Conservation (phyloP, 2,329 filamentous ascomycete genomes). For the Venturia aucupariae region DNA sequence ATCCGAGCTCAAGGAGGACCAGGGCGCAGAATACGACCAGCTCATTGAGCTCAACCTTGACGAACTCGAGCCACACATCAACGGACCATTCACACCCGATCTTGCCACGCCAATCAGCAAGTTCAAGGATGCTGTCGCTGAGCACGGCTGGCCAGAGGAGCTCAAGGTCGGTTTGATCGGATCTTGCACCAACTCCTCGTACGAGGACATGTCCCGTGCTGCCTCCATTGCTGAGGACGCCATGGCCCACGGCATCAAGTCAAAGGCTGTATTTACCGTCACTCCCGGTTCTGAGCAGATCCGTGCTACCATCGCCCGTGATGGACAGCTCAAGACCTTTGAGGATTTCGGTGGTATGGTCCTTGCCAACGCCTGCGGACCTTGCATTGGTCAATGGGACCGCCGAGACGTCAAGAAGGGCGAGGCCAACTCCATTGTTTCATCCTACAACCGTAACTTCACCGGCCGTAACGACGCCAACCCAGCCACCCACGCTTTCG, state of each 20-base stretch:
- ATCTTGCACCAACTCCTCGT: slow-evolving; percentile 91
- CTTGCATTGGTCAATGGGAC: slow-evolving; percentile 75
- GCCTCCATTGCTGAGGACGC: slow-evolving; percentile 89
- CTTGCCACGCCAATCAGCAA: slow-evolving; percentile 95
- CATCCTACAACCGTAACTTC: slow-evolving; percentile 99
- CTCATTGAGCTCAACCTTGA: slow-evolving; percentile 92
- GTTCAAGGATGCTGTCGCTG: slow-evolving; percentile 88
- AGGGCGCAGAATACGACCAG: slow-evolving; percentile 91
- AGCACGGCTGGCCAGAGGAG: slow-evolving; percentile 92
- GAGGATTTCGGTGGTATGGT: slow-evolving; percentile 94
- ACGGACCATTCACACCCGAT: slow-evolving; percentile 98
- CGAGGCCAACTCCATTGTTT: slow-evolving; percentile 90
- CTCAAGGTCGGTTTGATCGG: slow-evolving; percentile 95
- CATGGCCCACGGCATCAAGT: slow-evolving; percentile 83
- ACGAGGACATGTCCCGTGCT: slow-evolving; percentile 86
- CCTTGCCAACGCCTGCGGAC: slow-evolving; percentile 83
- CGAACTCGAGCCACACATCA: slow-evolving; percentile 94
- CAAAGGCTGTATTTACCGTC: slow-evolving; percentile 87
- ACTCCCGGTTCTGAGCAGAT: slow-evolving; percentile 97
- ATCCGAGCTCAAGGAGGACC: slow-evolving; percentile 74
- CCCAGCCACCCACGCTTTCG: slow-evolving; percentile 88
- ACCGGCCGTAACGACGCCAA: slow-evolving; percentile 96
- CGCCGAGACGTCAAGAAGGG: slow-evolving; percentile 91
- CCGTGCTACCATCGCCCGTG: slow-evolving; percentile 80
- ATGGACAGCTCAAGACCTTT: slow-evolving; percentile 87